Evolutionary conservation across 345 rosid species (phyloP).

Genomic region (Salix exigua): DNA sequence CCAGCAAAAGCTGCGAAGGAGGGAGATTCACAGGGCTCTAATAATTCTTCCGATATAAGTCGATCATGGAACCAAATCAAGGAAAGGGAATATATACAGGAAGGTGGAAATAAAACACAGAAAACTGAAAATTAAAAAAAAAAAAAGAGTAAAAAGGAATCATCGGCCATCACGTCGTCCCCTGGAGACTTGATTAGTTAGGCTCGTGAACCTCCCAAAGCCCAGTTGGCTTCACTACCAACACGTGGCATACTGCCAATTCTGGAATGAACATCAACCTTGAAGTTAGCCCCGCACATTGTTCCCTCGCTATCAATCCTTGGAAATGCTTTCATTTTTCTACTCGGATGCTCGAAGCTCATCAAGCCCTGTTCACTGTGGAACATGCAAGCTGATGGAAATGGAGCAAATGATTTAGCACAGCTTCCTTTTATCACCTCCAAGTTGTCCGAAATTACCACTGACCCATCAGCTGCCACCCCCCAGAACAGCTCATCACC

Average conservation of each 20-base stretch:
- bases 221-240: constrained; percentile 89
- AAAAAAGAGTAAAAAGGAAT: background rate
- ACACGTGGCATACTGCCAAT: constrained; percentile 64
- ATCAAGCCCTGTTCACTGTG: constrained; percentile 68
- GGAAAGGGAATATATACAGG: background rate
- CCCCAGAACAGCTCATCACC: constrained; percentile 87
- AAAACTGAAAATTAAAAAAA: background rate
- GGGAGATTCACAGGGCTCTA: background rate
- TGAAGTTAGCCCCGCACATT: constrained; percentile 81
- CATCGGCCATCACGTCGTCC: background rate
- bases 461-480: constrained; percentile 77
- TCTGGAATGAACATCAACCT: constrained; percentile 66
- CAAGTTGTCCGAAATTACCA: constrained; percentile 74
- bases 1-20: background rate
- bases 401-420: constrained; percentile 93
- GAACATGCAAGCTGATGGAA: constrained; percentile 84
- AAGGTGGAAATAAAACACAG: background rate
- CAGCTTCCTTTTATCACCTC: constrained; percentile 75
- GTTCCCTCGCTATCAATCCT: constrained; percentile 90
- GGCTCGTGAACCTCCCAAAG: constrained; percentile 38
- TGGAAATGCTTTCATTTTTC: constrained; percentile 76
- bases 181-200: background rate
- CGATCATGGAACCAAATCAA: background rate
- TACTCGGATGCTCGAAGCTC: constrained; percentile 88
- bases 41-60: background rate